A percentile compares a stretch with the other conserved stretches of the same genome.
Evolutionary conservation across 1,284 basidiomycete species (phyloP).

Genomic region (Leccinum pachyderme): DNA sequence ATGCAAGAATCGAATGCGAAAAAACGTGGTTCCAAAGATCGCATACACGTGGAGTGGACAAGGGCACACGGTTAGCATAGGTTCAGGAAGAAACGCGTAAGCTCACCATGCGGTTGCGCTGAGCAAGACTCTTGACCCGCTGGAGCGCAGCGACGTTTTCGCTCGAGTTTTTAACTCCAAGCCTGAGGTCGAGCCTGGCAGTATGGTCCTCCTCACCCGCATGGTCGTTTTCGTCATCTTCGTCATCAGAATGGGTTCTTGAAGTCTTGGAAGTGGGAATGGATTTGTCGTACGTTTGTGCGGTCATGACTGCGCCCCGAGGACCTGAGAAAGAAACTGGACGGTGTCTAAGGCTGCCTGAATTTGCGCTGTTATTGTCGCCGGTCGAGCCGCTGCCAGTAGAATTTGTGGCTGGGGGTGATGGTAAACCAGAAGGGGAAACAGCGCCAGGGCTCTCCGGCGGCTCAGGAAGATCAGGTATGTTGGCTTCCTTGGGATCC

Average conservation of each 20-base stretch:
- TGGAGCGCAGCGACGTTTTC: conserved; percentile 61
- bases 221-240: conserved; percentile 63
- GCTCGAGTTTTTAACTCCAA: conserved; percentile 36
- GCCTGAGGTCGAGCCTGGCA: conserved; percentile 52
- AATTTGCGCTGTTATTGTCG: conserved; percentile 52
- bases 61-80: conserved; percentile 18
- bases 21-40: conserved; percentile 12
- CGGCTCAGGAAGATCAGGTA: conserved; percentile 69
- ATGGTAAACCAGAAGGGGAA: conserved; percentile 63
- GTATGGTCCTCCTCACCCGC: conserved; percentile 64
- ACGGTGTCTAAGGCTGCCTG: conserved; percentile 46
- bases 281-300: conserved; percentile 32
- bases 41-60: conserved; percentile 24
- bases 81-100: conserved; percentile 10
- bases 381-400: conserved; percentile 75
- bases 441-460: conserved; percentile 53
- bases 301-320: conserved; percentile 33
- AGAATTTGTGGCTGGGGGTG: conserved; percentile 77
- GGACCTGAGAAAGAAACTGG: conserved; percentile 31
- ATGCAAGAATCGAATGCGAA: conserved; percentile 3
- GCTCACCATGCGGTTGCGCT: conserved; percentile 68
- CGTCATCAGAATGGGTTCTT: conserved; percentile 39
- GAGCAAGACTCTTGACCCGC: conserved; percentile 63
- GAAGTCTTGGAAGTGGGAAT: conserved; percentile 29
- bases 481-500: conserved; percentile 29